Conservation (phyloP, 306 rosid genomes). For the Quercus ilex region DNA sequence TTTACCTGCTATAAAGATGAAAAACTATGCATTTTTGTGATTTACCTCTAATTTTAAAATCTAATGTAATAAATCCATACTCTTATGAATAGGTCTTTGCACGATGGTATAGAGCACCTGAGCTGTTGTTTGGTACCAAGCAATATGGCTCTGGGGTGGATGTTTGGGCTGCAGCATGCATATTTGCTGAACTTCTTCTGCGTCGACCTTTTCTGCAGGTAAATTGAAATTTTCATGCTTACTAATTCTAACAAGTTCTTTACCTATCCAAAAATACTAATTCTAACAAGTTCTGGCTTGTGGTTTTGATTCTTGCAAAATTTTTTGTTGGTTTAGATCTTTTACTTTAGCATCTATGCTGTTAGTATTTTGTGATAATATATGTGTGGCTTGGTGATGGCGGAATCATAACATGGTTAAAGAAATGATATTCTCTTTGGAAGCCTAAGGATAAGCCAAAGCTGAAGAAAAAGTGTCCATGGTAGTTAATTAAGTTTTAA, state of each 20-base stretch:
- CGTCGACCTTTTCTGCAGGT: constrained; percentile 97
- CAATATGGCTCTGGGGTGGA: constrained; percentile 95
- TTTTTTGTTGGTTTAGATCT: not conserved
- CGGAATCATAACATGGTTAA: no score
- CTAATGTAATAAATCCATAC: constrained; percentile 2
- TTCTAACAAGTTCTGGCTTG: not conserved
- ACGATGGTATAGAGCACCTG: constrained; percentile 99
- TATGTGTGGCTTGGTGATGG: not conserved
- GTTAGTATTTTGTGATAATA: not conserved
- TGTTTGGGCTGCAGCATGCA: constrained; percentile 99
- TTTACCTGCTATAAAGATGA: not conserved
- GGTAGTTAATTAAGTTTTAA: no score
- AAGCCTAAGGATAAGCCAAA: no score
- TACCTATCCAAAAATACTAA: not conserved
- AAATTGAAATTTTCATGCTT: constrained; percentile 9
- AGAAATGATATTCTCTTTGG: no score
- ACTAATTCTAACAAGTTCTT: not conserved
- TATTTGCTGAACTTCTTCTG: constrained; percentile 87
- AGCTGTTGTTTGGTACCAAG: constrained; percentile 87
- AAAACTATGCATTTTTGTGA: not conserved
- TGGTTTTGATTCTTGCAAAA: not conserved
- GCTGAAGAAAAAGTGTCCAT: no score
- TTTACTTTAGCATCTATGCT: not conserved
- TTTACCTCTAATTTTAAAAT: not conserved
- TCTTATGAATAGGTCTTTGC: constrained; percentile 71